Evolutionary conservation across 345 rosid species (phyloP), one percentile per base, ranked within the genome.

Genomic region (Rhizophora mangle): DNA sequence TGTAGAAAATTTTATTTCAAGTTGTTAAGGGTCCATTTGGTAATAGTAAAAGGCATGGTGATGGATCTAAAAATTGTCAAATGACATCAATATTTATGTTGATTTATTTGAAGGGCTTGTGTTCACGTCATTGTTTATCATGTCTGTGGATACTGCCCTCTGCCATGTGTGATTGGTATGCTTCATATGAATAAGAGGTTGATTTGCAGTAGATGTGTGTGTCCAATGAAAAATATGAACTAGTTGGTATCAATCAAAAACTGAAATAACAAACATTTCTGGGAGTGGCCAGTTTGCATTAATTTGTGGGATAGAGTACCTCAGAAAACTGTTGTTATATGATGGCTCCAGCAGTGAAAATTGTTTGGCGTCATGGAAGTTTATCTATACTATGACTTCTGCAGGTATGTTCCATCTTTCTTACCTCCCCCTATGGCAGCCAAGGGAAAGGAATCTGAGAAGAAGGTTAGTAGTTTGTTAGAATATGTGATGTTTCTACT

Each of bases 321-420:
- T 8, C 24, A 20, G 6, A 62, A 70, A 37, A 20, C 39, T 26
- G 34, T 24, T 52, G 63, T 62, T 69, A 24, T 47, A 15, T 54
- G 30, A 30, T 47, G 49, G 65, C 46, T 51, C 18, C 43, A 57
- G 51, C 30, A 3, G 31, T 21, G 26, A 43, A 61, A 67, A 5
- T 34, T 11, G 8, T 32, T 53, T 58, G 6, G 60, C 62, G 57
- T 70, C 63, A 57, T 69, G 74, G 87, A 82, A 78, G 73, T 79
- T 87, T 84, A 84, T 76, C 78, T 24, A 68, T 47, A 59, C 68
- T 74, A 46, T 80, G 74, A 73, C 77, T 67, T 76, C 69, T 83
- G 88, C 85, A 96, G 99, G 91, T 96, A 96, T 85, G 97, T 96
- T 72, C 99, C 99, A 78, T 96, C 99, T 78, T 96, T 96, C 68